Evolutionary conservation across 345 rosid genomes (phyloP).

Genomic region (Murraya koenigii): DNA sequence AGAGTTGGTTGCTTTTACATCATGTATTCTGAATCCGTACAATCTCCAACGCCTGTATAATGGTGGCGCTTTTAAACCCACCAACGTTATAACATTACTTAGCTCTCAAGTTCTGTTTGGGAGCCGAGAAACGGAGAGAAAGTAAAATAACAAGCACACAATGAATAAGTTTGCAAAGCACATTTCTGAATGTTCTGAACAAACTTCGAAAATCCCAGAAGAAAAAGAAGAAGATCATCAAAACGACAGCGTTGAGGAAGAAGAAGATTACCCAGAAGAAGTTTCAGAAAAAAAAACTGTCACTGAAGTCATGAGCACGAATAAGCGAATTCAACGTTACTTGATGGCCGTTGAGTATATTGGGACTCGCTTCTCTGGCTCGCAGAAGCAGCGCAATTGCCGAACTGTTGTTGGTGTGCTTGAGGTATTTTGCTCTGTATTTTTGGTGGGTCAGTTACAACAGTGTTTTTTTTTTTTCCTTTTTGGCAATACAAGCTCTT

Average conservation of each 20-base stretch:
- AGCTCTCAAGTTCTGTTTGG: constrained; percentile 10
- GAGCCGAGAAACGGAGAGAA: background rate
- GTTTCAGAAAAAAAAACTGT: constrained; percentile 16
- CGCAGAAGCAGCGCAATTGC: constrained; percentile 66
- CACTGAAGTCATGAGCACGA: constrained; percentile 40
- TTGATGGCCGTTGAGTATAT: constrained; percentile 81
- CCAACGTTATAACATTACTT: background rate
- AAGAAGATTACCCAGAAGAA: constrained; percentile 15
- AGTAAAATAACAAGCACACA: background rate
- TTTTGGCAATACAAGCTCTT: background rate
- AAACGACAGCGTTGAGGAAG: constrained; percentile 11
- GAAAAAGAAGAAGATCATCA: no score
- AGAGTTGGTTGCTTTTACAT: no score
- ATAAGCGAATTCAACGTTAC: constrained; percentile 70
- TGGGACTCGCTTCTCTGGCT: constrained; percentile 84
- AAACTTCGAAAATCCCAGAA: no score
- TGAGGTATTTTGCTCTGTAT: constrained; percentile 42
- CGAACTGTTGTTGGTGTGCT: constrained; percentile 85
- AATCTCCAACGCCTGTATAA: background rate
- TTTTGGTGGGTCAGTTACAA: no score
- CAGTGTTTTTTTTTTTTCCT: background rate
- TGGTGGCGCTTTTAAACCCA: background rate
- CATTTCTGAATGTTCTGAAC: constrained; percentile 18
- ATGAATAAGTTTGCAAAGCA: constrained; percentile 37
- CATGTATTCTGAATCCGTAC: background rate